phyloP scores from a whole-genome alignment of 805 yeast species.

The Candida khao-thaluensis region DNA sequence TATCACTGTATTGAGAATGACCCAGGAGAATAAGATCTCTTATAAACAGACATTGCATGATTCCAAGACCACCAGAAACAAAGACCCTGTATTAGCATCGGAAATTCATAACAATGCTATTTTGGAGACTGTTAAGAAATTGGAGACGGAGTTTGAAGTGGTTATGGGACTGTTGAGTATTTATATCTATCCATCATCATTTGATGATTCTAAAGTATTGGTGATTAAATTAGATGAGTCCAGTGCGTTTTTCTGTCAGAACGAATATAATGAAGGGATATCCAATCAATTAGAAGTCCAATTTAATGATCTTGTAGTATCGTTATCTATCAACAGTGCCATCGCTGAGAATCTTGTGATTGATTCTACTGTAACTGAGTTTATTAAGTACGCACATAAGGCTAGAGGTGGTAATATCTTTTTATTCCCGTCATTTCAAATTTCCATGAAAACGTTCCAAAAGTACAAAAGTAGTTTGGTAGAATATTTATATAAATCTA shows the following conservation, averaged over 20 bases:
- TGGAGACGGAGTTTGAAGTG: constrained; percentile 70
- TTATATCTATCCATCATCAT: constrained; percentile 79
- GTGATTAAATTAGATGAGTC: constrained; percentile 57
- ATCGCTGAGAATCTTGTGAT: constrained; percentile 50
- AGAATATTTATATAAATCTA: constrained; percentile 65
- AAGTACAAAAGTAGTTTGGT: constrained; percentile 49
- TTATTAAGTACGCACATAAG: constrained; percentile 51
- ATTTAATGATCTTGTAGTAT: constrained; percentile 61
- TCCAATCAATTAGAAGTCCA: constrained; percentile 60
- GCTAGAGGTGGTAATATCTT: constrained; percentile 81
- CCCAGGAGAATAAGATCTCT: constrained; percentile 68
- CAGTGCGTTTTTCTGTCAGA: constrained; percentile 52
- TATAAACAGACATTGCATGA: constrained; percentile 74
- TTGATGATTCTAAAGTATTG: constrained; percentile 75
- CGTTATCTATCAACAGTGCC: constrained; percentile 60
- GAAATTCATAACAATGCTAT: constrained; percentile 18
- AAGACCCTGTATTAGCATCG: background rate
- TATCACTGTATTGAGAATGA: constrained; percentile 66
- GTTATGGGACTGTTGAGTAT: constrained; percentile 53
- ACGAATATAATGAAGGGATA: constrained; percentile 42
- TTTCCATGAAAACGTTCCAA: constrained; percentile 77
- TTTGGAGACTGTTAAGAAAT: constrained; percentile 37
- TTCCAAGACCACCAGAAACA: constrained; percentile 28
- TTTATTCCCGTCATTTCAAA: constrained; percentile 70
- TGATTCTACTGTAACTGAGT: constrained; percentile 50